Percentiles rank a stretch among this genome's conserved stretches.
phyloP scores from a whole-genome alignment of 2,329 filamentous ascomycete species.

The Cytospora leucostoma region DNA sequence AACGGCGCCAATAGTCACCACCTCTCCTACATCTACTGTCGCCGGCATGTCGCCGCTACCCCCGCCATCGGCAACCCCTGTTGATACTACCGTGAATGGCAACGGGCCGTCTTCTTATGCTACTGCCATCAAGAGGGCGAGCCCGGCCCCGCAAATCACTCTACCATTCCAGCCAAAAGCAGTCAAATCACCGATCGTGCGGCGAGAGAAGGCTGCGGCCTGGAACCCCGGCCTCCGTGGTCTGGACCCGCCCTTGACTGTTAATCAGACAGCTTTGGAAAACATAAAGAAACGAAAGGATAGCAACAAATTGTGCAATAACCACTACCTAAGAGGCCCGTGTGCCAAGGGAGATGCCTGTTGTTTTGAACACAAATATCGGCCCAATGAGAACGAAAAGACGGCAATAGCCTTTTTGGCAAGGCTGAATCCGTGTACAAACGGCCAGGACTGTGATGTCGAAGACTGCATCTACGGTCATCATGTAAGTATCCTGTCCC shows the following conservation, averaged over 20 bases:
- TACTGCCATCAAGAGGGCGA: constrained; percentile 43
- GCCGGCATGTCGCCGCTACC: constrained; percentile 27
- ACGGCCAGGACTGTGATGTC: constrained; percentile 58
- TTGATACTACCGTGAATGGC: constrained; percentile 20
- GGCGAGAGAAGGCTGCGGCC: constrained; percentile 34
- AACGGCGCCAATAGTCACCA: constrained; percentile 19
- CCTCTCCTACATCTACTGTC: constrained; percentile 19
- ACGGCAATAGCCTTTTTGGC: constrained; percentile 58
- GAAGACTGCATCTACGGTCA: constrained; percentile 65
- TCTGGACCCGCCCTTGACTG: constrained; percentile 52
- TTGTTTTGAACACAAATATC: constrained; percentile 59
- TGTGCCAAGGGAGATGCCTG: constrained; percentile 58
- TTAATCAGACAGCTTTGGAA: constrained; percentile 51
- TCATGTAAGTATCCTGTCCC: constrained; percentile 47
- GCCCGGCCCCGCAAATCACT: constrained; percentile 46
- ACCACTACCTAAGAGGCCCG: constrained; percentile 59
- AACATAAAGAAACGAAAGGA: constrained; percentile 58
- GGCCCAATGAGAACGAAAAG: constrained; percentile 54
- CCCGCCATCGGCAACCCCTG: constrained; percentile 33
- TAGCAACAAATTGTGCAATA: constrained; percentile 61
- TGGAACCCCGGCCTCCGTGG: constrained; percentile 60
- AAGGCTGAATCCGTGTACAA: constrained; percentile 58
- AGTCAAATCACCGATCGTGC: constrained; percentile 28
- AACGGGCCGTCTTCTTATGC: constrained; percentile 42
- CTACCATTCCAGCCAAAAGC: constrained; percentile 41